Percentiles rank a stretch among this genome's conserved stretches.
Conservation (phyloP, 495 filamentous ascomycete genomes). For the Talaromyces nanjingensis region DNA sequence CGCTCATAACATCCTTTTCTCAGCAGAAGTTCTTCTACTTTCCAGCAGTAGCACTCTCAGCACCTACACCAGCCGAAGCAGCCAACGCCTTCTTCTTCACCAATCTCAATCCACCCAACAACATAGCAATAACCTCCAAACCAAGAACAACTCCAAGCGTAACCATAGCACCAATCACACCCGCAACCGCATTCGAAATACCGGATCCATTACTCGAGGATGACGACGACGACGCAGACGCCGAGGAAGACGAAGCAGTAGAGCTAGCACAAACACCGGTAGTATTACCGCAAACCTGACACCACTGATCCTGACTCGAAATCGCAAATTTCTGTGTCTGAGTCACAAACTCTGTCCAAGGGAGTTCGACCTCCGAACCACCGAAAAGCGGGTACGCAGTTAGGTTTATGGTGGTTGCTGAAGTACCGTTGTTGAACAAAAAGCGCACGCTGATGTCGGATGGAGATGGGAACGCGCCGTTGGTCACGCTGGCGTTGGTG, state of each 20-base stretch:
- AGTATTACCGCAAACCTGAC: constrained; percentile 36
- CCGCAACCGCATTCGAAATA: constrained; percentile 37
- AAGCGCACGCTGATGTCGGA: constrained; percentile 42
- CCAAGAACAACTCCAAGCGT: constrained; percentile 49
- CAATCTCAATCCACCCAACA: constrained; percentile 36
- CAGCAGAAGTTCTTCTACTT: neutral
- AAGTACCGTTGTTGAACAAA: constrained; percentile 47
- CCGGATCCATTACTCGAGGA: constrained; percentile 17
- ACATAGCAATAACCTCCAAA: constrained; percentile 37
- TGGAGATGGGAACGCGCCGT: constrained; percentile 23
- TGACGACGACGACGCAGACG: constrained; percentile 10
- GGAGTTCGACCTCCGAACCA: constrained; percentile 21
- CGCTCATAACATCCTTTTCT: neutral
- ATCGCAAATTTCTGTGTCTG: constrained; percentile 37
- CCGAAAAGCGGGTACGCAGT: constrained; percentile 39
- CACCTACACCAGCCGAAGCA: neutral
- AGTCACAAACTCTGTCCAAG: constrained; percentile 36
- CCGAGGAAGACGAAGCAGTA: constrained; percentile 2
- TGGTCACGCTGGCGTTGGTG: constrained; percentile 33
- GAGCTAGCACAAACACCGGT: constrained; percentile 28
- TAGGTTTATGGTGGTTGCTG: constrained; percentile 18
- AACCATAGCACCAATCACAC: constrained; percentile 58
- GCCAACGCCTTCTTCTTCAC: constrained; percentile 26
- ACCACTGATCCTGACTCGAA: constrained; percentile 33
- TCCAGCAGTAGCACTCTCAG: neutral